Evolutionary conservation across 2,329 filamentous ascomycete species (phyloP), one percentile per base, ranked within the genome.

Genomic region (Cladobotryum protrusum): DNA sequence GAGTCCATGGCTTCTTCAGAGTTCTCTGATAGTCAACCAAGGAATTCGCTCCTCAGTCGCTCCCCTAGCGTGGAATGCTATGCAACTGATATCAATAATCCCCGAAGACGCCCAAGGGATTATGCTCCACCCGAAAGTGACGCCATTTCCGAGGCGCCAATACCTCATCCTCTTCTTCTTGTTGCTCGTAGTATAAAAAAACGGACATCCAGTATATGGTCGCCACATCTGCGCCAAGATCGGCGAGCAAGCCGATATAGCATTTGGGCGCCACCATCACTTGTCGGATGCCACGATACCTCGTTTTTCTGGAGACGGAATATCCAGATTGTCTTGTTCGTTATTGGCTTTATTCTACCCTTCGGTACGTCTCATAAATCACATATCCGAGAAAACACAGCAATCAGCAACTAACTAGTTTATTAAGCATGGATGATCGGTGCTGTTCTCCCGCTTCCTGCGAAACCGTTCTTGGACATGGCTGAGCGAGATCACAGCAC

Each of bases 271-370:
- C 83, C 88, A 1, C 89, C 89, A 1, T 84, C 83, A 1, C 70
- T 86, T 18, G 80, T 82, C 52, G 86, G 83, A 68, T 78, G 78
- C 9, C 68, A 78, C 3, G 80, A 82, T 79, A 78, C 34, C 76
- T 78, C 14, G 61, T 81, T 20, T 3, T 75, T 86, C 55, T 83
- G 83, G 45, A 78, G 79, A 55, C 79, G 86, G 54, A 91, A 91
- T 61, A 70, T 82, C 43, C 89, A 95, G 66, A 77, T 92, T 29
- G 72, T 86, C 47, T 72, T 88, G 44, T 95, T 95, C 67, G 81
- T 83, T 49, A 39, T 85, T 43, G 89, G 89, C 19, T 95, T 95
- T 61, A 71, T 92, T 43, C 81, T 89, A 61, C 89, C 88, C 5
- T 76, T 89, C 53, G 75, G 82, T 86, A 70, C 67, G 81, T 67